A percentile compares a stretch with the other conserved stretches of the same genome.
Evolutionary conservation across 2,329 filamentous ascomycete species (phyloP).

Genomic region (Aspergillus aculeatus): DNA sequence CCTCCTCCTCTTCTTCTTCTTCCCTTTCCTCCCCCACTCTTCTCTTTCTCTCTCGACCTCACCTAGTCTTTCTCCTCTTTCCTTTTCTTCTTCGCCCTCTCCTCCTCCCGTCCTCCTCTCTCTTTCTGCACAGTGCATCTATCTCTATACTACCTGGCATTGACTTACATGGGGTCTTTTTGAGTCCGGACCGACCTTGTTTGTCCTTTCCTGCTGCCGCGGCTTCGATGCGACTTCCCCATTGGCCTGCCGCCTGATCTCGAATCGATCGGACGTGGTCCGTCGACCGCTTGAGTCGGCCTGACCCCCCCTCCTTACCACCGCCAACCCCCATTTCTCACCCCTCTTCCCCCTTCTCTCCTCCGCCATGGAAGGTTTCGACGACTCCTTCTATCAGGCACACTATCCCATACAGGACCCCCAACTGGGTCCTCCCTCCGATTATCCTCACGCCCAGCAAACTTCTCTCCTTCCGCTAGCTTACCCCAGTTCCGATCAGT

Average conservation of each 20-base stretch:
- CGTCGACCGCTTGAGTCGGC: constrained; percentile 9
- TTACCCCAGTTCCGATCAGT: constrained; percentile 10
- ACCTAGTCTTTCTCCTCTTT: constrained; percentile 1
- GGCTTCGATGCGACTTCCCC: constrained; percentile 13
- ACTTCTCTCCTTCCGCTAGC: constrained; percentile 11
- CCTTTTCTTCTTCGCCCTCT: background rate
- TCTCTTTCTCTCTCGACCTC: constrained; percentile 1
- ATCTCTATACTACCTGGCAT: too few relatives aligned
- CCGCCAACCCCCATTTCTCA: too few relatives aligned
- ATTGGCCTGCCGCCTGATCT: constrained; percentile 16
- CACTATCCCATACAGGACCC: constrained; percentile 14
- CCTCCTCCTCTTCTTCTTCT: constrained; percentile 1
- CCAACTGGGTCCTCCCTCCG: constrained; percentile 3
- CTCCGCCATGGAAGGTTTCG: constrained; percentile 16
- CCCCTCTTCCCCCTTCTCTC: too few relatives aligned
- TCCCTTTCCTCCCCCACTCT: background rate
- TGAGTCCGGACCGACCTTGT: background rate
- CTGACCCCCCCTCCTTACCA: background rate
- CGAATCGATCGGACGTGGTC: constrained; percentile 21
- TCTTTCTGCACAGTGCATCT: background rate
- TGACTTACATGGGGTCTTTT: background rate
- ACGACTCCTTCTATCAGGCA: constrained; percentile 18
- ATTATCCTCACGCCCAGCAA: constrained; percentile 11
- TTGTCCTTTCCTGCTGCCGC: background rate
- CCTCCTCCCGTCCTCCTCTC: background rate